Evolutionary conservation across 2,329 filamentous ascomycete genomes (phyloP).

Genomic region (Colletotrichum graminicola): DNA sequence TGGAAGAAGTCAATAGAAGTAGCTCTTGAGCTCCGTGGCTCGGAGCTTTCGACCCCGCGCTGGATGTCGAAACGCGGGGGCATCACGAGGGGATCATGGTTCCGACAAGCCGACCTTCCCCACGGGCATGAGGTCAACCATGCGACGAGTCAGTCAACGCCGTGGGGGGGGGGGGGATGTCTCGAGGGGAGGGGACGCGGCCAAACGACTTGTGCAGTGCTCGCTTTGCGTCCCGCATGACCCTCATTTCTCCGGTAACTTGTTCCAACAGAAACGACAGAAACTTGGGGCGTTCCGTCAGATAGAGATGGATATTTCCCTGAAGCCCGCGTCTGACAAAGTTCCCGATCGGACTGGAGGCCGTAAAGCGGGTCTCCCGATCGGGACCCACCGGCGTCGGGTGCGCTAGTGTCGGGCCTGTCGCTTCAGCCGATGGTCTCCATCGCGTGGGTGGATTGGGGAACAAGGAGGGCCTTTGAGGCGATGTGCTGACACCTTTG

Average conservation of each 20-base stretch:
- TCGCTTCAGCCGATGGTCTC: neutral
- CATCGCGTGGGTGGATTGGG: neutral
- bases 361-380: conserved; percentile 27
- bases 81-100: neutral
- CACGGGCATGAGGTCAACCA: conserved; percentile 20
- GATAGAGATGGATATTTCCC: conserved; percentile 2
- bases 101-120: conserved; percentile 33
- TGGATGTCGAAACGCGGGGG: conserved; percentile 10
- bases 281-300: neutral
- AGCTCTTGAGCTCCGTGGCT: conserved; percentile 37
- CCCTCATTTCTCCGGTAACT: neutral
- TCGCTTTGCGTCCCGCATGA: neutral
- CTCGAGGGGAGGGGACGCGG: neutral
- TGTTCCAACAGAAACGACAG: neutral
- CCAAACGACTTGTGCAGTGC: neutral
- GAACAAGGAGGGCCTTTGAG: too few species aligned
- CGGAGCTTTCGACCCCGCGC: conserved; percentile 12
- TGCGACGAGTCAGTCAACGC: neutral
- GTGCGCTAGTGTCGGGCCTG: conserved; percentile 26
- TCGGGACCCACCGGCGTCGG: conserved; percentile 30
- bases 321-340: neutral
- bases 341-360: conserved; percentile 17
- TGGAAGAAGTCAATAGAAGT: conserved; percentile 9
- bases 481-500: neutral
- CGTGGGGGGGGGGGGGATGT: conserved; percentile 18